These are phyloP conservation scores for Cocos nucifera DNA, from an alignment of 176 grass and related monocot genomes.

Conservation along the genomic window DNA sequence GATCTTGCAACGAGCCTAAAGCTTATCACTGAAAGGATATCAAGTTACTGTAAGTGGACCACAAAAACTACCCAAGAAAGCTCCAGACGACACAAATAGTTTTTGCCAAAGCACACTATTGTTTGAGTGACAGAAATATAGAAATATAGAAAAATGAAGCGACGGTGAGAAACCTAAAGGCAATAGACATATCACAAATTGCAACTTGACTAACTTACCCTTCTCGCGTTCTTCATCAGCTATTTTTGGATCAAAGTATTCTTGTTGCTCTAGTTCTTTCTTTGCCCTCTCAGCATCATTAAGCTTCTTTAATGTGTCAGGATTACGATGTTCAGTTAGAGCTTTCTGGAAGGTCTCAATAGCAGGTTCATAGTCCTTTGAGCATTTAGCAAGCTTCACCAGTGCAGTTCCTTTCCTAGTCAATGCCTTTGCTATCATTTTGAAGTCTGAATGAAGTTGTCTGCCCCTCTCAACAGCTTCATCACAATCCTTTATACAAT, in stretches of 20 bases:
- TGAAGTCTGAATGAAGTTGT: constrained; percentile 88
- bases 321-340: constrained; percentile 91
- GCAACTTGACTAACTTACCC: constrained; percentile 27
- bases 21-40: no score
- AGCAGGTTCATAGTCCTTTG: constrained; percentile 71
- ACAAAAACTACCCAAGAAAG: no score
- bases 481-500: constrained; percentile 94
- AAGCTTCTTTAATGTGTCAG: constrained; percentile 74
- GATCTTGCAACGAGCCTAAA: no score
- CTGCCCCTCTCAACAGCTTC: constrained; percentile 94
- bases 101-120: not conserved
- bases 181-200: no score
- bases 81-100: not conserved
- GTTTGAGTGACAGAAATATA: no score
- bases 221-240: constrained; percentile 95
- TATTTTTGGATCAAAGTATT: constrained; percentile 83
- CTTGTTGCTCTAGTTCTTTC: constrained; percentile 97
- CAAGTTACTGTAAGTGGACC: no score
- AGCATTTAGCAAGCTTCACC: constrained; percentile 67
- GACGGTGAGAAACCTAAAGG: no score
- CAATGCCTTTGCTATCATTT: constrained; percentile 88
- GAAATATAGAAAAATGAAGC: no score
- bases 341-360: constrained; percentile 95
- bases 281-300: constrained; percentile 92
- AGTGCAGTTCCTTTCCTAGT: constrained; percentile 98